Percentiles rank a stretch among this genome's conserved stretches.
These are phyloP conservation scores for Schwanniomyces polymorphus DNA, from an alignment of 805 yeast species.

Conservation along the genomic window DNA sequence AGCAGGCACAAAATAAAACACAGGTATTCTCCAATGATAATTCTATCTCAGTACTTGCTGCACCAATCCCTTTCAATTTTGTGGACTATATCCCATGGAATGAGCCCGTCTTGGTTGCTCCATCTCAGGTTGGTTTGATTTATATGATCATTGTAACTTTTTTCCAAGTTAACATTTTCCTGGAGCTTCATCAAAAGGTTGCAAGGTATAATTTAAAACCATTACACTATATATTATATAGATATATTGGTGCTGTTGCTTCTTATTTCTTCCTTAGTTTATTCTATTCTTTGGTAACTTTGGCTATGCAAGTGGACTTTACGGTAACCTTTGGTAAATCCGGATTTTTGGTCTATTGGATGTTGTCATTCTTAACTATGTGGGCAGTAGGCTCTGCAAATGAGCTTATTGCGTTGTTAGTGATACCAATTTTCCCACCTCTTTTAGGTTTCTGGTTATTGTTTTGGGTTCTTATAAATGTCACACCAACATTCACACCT, in stretches of 20 bases:
- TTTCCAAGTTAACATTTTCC: conserved; percentile 65
- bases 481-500: conserved; percentile 62
- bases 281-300: conserved; percentile 57
- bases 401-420: conserved; percentile 59
- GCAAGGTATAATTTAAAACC: conserved; percentile 44
- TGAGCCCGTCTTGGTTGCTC: conserved; percentile 57
- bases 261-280: conserved; percentile 60
- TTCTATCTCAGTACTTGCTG: conserved; percentile 22
- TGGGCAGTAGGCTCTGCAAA: conserved; percentile 75
- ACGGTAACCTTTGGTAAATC: conserved; percentile 58
- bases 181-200: conserved; percentile 50
- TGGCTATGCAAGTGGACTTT: conserved; percentile 68
- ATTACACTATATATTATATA: conserved; percentile 48
- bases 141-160: conserved; percentile 71
- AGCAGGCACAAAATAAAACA: conserved; percentile 12
- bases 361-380: conserved; percentile 66
- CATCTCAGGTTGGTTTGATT: conserved; percentile 74
- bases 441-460: conserved; percentile 69
- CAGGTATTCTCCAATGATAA: conserved; percentile 9
- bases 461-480: conserved; percentile 67
- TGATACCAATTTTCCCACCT: conserved; percentile 59
- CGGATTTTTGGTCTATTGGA: conserved; percentile 78
- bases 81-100: conserved; percentile 52
- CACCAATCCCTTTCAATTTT: conserved; percentile 32
- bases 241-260: conserved; percentile 50